These are phyloP conservation scores for Gloeostereum incarnatum DNA, from an alignment of 768 basidiomycete species.

Conservation along the genomic window DNA sequence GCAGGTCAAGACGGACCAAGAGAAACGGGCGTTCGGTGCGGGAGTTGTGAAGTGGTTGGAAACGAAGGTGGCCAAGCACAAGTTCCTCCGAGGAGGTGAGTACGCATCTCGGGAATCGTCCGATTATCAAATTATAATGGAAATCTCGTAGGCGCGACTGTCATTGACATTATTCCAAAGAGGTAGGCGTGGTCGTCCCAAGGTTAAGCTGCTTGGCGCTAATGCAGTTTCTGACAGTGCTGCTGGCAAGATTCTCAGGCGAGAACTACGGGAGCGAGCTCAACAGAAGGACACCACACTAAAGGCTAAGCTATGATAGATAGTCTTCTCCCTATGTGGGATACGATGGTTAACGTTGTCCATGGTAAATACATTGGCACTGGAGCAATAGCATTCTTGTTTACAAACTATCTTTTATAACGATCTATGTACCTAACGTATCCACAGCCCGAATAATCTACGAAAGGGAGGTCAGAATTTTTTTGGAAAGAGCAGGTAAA, in stretches of 20 bases:
- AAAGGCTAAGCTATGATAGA: too few species aligned
- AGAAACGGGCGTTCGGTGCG: slow-evolving; percentile 32
- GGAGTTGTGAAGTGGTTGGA: slow-evolving; percentile 60
- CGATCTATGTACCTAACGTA: too few species aligned
- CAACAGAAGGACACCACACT: too few species aligned
- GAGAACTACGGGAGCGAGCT: slow-evolving; percentile 62
- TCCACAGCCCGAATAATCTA: too few species aligned
- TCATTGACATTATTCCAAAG: slow-evolving; percentile 60
- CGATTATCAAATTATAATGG: not conserved
- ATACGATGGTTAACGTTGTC: too few species aligned
- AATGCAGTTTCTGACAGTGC: slow-evolving; percentile 34
- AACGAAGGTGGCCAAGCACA: slow-evolving; percentile 64
- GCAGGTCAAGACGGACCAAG: slow-evolving; percentile 20
- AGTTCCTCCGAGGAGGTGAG: slow-evolving; percentile 65
- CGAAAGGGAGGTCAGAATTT: too few species aligned
- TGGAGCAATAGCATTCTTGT: too few species aligned
- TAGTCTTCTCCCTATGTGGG: too few species aligned
- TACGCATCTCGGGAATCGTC: slow-evolving; percentile 2
- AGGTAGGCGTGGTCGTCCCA: slow-evolving; percentile 28
- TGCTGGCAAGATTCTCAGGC: slow-evolving; percentile 80
- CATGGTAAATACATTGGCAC: too few species aligned
- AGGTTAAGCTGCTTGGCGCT: not conserved
- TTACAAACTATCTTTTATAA: too few species aligned
- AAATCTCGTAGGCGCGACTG: slow-evolving; percentile 41
- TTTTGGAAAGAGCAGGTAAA: too few species aligned